These are phyloP conservation scores for Irpex rosettiformis DNA, from an alignment of 1,284 basidiomycete species.

Conservation along the genomic window DNA sequence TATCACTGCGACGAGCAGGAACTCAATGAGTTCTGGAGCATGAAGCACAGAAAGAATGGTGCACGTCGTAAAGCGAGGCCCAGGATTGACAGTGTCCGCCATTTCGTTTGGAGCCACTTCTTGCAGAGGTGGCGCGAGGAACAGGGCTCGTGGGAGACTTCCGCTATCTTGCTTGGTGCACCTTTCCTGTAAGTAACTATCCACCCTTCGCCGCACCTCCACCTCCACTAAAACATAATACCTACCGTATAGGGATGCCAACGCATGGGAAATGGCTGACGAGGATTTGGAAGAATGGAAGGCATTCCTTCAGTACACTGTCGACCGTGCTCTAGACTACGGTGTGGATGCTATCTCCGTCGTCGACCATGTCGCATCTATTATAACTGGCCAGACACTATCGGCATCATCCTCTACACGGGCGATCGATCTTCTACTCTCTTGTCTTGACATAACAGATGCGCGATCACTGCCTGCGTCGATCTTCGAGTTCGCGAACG, in stretches of 20 bases:
- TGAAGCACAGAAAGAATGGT: constrained; percentile 7
- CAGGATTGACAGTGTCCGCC: constrained; percentile 29
- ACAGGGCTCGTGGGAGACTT: constrained; percentile 46
- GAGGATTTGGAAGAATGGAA: constrained; percentile 60
- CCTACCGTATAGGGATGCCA: constrained; percentile 35
- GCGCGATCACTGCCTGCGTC: constrained; percentile 43
- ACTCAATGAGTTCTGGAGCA: constrained; percentile 51
- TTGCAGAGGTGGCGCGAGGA: constrained; percentile 48
- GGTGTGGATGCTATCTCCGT: constrained; percentile 50
- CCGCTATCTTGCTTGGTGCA: constrained; percentile 50
- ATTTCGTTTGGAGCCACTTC: constrained; percentile 53
- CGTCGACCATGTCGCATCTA: constrained; percentile 49
- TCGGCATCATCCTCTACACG: constrained; percentile 42
- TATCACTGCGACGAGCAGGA: constrained; percentile 41
- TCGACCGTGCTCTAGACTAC: constrained; percentile 54
- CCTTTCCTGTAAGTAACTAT: constrained; percentile 53
- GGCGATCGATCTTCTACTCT: constrained; percentile 57
- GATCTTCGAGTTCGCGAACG: constrained; percentile 46
- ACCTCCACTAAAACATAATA: not conserved
- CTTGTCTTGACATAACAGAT: constrained; percentile 46
- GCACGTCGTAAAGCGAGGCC: not conserved
- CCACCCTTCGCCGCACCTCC: too few relatives aligned
- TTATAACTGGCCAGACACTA: constrained; percentile 42
- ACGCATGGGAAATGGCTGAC: constrained; percentile 50
- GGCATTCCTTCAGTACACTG: constrained; percentile 44